Base-by-base conservation (phyloP, 176 grass and related monocot species). In the Eleusine coracana region DNA sequence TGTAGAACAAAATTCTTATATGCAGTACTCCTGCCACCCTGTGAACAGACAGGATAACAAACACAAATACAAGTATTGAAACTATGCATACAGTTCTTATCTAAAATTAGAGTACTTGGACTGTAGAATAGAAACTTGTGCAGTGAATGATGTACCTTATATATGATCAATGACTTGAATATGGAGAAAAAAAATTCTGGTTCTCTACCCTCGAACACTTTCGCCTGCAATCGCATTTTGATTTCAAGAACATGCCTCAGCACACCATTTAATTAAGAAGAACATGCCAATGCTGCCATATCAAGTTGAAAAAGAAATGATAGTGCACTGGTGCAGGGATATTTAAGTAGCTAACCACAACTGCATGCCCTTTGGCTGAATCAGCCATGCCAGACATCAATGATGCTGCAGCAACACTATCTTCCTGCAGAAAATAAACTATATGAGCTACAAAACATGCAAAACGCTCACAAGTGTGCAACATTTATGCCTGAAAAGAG, bases 81-180 rank as follows among this genome's bases (percentile, higher is more conserved):
- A 16, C 25, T 54, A 81, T 27, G 15, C 13, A 71, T 52, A 10
- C n/a, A 3, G 27, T 38, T 7, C 27, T 84, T 44, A 45, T 42
- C 72, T 40, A 60, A 74, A 74, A 55, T 76, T 29, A 8, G 39
- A 25, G 21, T 71, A 27, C 63, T 79, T 80, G 60, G 46, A 67
- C 46, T 51, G 58, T 27, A 50, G 7, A 66, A 17, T 31, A 85
- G 6, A 71, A 73, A 73, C 69, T 29, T 66, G 65, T 17, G 52
- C n/a, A 89, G n/a, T 66, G 31, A 79, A 91, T 89, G 82, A 20
- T 67, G 45, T 82, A 97, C 95, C 95, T 90, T 98, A 78, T 88
- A 92, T 84, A 92, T 65, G 40, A 95, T 93, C 72, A 98, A 61
- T 70, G 86, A 91, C 64, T 90, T 90, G 78, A 98, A 98, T 59